A percentile compares a stretch with the other conserved stretches of the same genome.
Evolutionary conservation across 179 eudicot genomes (phyloP).

Genomic region (Beta corolliflora): DNA sequence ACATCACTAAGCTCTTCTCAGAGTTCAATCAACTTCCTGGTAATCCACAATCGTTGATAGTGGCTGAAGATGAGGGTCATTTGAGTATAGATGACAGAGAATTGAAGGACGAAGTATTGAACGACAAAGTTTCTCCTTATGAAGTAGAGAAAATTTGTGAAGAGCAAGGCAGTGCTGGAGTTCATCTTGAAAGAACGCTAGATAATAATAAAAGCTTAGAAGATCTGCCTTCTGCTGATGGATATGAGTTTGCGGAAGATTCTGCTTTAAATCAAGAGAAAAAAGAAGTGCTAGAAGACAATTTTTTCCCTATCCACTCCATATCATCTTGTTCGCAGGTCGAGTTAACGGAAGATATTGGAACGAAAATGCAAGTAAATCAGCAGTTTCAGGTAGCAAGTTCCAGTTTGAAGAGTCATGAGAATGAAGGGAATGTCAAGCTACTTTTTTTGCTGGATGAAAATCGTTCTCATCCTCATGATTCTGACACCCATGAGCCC

Average conservation of each 20-base stretch:
- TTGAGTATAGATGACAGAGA: constrained; percentile 6
- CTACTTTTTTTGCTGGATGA: constrained; percentile 31
- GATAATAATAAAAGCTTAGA: constrained; percentile 17
- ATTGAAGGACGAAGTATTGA: constrained; percentile 24
- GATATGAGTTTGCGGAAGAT: constrained; percentile 23
- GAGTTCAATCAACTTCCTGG: constrained; percentile 16
- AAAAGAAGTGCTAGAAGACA: constrained; percentile 25
- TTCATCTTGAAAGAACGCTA: constrained; percentile 23
- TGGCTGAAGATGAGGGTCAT: constrained; percentile 25
- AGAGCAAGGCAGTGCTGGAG: constrained; percentile 29
- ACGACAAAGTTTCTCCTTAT: constrained; percentile 22
- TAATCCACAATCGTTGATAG: constrained; percentile 20
- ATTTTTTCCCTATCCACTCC: constrained; percentile 23
- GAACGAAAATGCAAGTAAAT: constrained; percentile 23
- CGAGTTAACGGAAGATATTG: constrained; percentile 25
- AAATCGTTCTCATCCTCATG: constrained; percentile 17
- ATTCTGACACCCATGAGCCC: constrained; percentile 16
- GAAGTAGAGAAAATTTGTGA: constrained; percentile 25
- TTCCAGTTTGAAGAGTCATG: constrained; percentile 26
- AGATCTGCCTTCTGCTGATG: constrained; percentile 18
- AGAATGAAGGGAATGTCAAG: constrained; percentile 31
- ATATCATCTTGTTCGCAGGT: constrained; percentile 23
- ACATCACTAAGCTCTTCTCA: constrained; percentile 17
- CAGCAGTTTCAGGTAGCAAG: constrained; percentile 27
- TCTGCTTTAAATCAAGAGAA: constrained; percentile 22